phyloP scores from a whole-genome alignment of 768 basidiomycete species.

The Arthromyces matolae region DNA sequence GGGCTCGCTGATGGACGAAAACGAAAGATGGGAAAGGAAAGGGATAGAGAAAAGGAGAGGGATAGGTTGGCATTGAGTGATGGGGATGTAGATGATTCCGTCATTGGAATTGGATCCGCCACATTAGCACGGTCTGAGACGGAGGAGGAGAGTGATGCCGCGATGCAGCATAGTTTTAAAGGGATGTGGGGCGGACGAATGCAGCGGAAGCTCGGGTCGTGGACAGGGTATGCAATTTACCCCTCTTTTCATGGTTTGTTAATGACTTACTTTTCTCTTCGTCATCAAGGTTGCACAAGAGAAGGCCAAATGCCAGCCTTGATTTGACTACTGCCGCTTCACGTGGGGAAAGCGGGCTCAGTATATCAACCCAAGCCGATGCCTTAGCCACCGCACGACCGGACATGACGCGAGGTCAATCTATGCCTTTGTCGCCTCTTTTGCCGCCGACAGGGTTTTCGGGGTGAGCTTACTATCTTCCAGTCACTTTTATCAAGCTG shows the following conservation, averaged over 20 bases:
- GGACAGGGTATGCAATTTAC: constrained; percentile 36
- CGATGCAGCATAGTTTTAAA: constrained; percentile 22
- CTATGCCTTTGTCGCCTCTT: constrained; percentile 29
- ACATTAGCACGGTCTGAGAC: constrained; percentile 31
- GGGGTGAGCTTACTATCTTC: constrained; percentile 16
- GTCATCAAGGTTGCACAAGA: constrained; percentile 22
- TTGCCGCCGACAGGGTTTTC: constrained; percentile 29
- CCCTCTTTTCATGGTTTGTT: neutral
- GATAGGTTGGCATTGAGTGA: constrained; percentile 33
- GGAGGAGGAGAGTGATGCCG: constrained; percentile 43
- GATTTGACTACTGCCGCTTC: constrained; percentile 14
- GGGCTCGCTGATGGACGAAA: constrained; percentile 2
- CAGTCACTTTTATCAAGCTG: neutral
- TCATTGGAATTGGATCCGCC: no score
- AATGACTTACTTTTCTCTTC: neutral
- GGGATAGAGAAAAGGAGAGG: constrained; percentile 15
- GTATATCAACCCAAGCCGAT: neutral
- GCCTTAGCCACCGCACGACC: constrained; percentile 8
- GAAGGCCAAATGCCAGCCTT: constrained; percentile 19
- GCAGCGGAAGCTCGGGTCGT: constrained; percentile 41
- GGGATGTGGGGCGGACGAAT: constrained; percentile 41
- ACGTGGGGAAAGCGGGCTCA: constrained; percentile 4
- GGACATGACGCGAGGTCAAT: constrained; percentile 5
- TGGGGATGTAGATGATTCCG: constrained; percentile 33
- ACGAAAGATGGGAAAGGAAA: constrained; percentile 10